A percentile compares a stretch with the other conserved stretches of the same genome.
These are phyloP conservation scores for Canavalia gladiata DNA, from an alignment of 306 rosid genomes.

Conservation along the genomic window DNA sequence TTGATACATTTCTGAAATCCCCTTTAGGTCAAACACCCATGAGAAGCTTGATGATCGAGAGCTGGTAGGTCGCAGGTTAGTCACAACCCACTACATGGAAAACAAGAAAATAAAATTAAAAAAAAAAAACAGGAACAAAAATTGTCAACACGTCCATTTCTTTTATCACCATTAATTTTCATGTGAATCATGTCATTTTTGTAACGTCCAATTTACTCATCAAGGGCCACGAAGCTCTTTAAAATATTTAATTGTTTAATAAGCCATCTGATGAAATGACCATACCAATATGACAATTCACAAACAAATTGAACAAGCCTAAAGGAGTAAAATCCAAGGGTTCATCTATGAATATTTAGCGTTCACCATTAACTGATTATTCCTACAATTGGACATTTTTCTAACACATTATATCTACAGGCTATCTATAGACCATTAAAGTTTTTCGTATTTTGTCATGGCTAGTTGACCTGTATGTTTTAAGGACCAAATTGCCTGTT, in stretches of 20 bases:
- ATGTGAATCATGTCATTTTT: conserved; percentile 5
- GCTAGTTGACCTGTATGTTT: no score
- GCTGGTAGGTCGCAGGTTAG: conserved; percentile 76
- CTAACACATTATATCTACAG: neutral
- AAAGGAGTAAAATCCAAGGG: neutral
- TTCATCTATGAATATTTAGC: neutral
- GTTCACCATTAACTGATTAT: neutral
- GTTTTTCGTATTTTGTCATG: neutral
- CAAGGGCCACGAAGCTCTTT: conserved; percentile 27
- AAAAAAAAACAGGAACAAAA: conserved; percentile 13
- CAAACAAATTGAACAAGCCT: conserved; percentile 13
- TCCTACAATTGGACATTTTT: neutral
- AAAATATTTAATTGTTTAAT: conserved; percentile 32
- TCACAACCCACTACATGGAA: conserved; percentile 88
- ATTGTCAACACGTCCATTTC: conserved; percentile 12
- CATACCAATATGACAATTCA: conserved; percentile 27
- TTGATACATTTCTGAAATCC: conserved; percentile 86
- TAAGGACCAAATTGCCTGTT: no score
- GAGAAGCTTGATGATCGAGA: conserved; percentile 66
- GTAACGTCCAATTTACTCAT: conserved; percentile 29
- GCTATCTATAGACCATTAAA: neutral
- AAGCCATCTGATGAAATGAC: conserved; percentile 17
- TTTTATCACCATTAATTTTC: conserved; percentile 32
- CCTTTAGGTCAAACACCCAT: conserved; percentile 88
- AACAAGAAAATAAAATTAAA: neutral